Evolutionary conservation across 257 asterid genomes (phyloP), one percentile per base, ranked within the genome.

Genomic region (Apocynum venetum): DNA sequence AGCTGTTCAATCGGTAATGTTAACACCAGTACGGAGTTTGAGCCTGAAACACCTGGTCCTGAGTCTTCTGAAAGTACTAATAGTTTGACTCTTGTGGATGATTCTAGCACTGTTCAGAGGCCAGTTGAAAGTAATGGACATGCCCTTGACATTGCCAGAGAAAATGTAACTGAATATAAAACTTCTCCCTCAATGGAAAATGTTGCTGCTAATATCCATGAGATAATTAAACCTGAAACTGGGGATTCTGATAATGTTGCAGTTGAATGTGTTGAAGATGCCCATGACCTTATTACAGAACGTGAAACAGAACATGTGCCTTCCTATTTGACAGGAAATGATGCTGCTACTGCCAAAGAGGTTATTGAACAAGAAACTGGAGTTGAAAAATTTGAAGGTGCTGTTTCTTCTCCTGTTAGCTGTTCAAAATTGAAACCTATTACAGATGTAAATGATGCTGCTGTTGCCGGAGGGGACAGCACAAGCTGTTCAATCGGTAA

Each of bases 71-170:
- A 20, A 17, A 41, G 17, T 74, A 35, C 40, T 20, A 47, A 66
- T 67, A 48, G 4, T 43, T 19, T 36, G 25, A 67, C 56, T 52
- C 52, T 8, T 46, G 63, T 13, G 4, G 38, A 64, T 59, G 66
- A n/a, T 36, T 43, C 78, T 44, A 59, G 14, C 1, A 55, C 51
- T 14, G 74, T 4, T 48, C 74, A 43, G 47, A 20, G 71, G 35
- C 76, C 74, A 36, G 55, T 43, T 69, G 71, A 56, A 41, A 67
- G 53, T 70, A 15, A 35, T 76, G 71, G 53, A 72, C 46, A 9
- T 46, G 40, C 40, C 13, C 72, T 44, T 53, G 73, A 31, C 43
- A 59, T 13, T 47, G 13, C 51, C 17, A 67, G 56, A 68, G 76
- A 51, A 35, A 48, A 74, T 41, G 74, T 56, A 65, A 19, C 57